Base-by-base conservation (phyloP, 2,329 filamentous ascomycete genomes). In the Daldinia eschscholtzii region DNA sequence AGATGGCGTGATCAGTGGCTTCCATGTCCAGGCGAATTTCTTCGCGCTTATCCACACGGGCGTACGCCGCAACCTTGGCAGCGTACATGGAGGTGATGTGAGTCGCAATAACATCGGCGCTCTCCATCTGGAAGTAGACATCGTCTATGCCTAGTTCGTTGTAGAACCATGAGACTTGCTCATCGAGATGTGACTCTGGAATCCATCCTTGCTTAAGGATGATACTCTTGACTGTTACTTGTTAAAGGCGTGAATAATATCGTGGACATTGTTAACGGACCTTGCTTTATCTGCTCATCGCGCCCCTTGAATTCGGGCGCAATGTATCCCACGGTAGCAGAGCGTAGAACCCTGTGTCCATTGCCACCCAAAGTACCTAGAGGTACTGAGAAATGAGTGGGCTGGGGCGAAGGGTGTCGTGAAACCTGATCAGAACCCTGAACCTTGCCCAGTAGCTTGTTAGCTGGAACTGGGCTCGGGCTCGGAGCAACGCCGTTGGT, bases 1-100 rank as follows among this genome's bases (percentile, higher is more conserved):
- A 99, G 78, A 98, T 97, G 67, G 96, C 96, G 78, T 98, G 96
- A 79, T 98, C 96, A 66, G 87, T 84, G 23, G 93, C 93, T 82
- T 99, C 96, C 88, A 98, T 98, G 79, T 98, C 95, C 46, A 99
- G 84, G 70, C 94, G 90, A 75, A 99, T 98, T 82, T 98, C 94
- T 76, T 98, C 88, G 73, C 91, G 91, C 85, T 97, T 97, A 82
- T 98, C 95, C 80, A 97, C 92, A 64, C 96, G 90, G 39, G 95
- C 93, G 79, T 93, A 96, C 7, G 96, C 94, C 41, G 96, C 96
- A 53, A 98, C 91, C 84, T 98, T 98, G 79, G 95, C 96, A 61
- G 96, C 96, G 79, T 98, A 99, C 56, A 99, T 89, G 10, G 95
- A 98, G 68, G 95, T 95, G 78, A 99, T 94, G 79, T 98, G 94